These are phyloP conservation scores for Hortaea sp. DNA, from an alignment of 2,329 filamentous ascomycete genomes.

Conservation along the genomic window DNA sequence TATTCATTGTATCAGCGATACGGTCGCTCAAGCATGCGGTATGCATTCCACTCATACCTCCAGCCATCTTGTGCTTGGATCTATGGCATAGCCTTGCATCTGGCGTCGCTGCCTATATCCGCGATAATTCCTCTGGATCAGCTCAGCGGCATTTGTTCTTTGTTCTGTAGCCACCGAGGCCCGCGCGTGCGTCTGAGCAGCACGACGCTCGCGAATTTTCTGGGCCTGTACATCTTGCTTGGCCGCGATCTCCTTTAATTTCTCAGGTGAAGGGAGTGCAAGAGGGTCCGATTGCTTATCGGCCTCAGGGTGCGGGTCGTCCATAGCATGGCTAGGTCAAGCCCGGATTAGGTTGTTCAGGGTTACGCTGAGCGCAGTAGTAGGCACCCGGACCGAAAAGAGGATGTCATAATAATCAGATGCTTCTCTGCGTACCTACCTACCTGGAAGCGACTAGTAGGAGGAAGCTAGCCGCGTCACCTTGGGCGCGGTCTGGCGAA, in stretches of 20 bases:
- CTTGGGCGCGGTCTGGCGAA: too few species aligned
- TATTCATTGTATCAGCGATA: slow-evolving; percentile 9
- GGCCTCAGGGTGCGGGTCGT: too few species aligned
- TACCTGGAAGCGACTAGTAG: too few species aligned
- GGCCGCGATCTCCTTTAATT: slow-evolving; percentile 21
- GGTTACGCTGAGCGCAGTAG: too few species aligned
- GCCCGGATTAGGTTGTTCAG: too few species aligned
- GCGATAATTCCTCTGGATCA: slow-evolving; percentile 55
- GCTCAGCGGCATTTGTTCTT: slow-evolving; percentile 18
- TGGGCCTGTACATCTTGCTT: slow-evolving; percentile 23
- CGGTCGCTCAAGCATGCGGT: not conserved
- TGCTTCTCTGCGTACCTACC: too few species aligned
- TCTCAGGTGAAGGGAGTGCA: slow-evolving; percentile 22
- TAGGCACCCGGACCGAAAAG: too few species aligned
- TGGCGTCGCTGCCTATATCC: slow-evolving; percentile 66
- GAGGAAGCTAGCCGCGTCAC: too few species aligned
- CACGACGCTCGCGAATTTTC: slow-evolving; percentile 14
- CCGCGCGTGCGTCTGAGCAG: slow-evolving; percentile 4
- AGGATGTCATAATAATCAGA: too few species aligned
- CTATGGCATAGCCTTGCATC: slow-evolving; percentile 56
- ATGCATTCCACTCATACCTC: slow-evolving; percentile 39
- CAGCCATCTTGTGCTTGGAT: slow-evolving; percentile 61
- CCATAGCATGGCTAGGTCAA: too few species aligned
- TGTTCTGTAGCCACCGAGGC: slow-evolving; percentile 5
- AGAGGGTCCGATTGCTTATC: slow-evolving; percentile 1